Evolutionary conservation across 2,329 filamentous ascomycete species (phyloP), one percentile per base, ranked within the genome.

Genomic region (Rhynchosporium graminicola): DNA sequence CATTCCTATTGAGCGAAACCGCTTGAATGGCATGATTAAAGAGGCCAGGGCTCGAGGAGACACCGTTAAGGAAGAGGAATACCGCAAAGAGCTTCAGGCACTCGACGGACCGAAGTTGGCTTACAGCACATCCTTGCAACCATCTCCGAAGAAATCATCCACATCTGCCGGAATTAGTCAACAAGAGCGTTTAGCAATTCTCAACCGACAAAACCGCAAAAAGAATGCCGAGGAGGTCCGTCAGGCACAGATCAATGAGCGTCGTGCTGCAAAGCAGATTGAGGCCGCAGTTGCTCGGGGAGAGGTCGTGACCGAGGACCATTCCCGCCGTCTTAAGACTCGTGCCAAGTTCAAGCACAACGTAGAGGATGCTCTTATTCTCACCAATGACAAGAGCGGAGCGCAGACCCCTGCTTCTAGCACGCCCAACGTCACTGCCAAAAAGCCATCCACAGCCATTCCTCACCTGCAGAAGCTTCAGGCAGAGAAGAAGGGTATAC

Each of bases 161-260:
- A 74, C 76, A n/a, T 74, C 79, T 50, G 77, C 80, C 69, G 79
- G 82, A 8, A 80, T 83, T 40, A 81, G 80, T 10, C 89, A 96
- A 75, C 91, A 94, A 74, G 91, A 96, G 67, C 88, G 90, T 33
- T 83, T 98, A 29, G 90, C 91, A 0, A 84, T 89, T 71, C 82
- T 97, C 68, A 99, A 99, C 76, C 82, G 85, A 33, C 86, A 90
- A 72, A 97, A 97, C 76, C 88, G 94, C 65, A 87, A 88, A 63
- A 83, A 88, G 69, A 97, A 97, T 72, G 84, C 85, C n/a, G 91
- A 97, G 74, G 88, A 90, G 54, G 90, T 98, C n/a, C 91, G 94
- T 63, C 90, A 91, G 75, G 94, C 93, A 0, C 90, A 97, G 74
- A 81, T 97, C 61, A 88, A 89, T 69, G 95, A 99, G 77, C 84